Conservation (phyloP, 2,329 filamentous ascomycete species). For the Camillea tinctor region DNA sequence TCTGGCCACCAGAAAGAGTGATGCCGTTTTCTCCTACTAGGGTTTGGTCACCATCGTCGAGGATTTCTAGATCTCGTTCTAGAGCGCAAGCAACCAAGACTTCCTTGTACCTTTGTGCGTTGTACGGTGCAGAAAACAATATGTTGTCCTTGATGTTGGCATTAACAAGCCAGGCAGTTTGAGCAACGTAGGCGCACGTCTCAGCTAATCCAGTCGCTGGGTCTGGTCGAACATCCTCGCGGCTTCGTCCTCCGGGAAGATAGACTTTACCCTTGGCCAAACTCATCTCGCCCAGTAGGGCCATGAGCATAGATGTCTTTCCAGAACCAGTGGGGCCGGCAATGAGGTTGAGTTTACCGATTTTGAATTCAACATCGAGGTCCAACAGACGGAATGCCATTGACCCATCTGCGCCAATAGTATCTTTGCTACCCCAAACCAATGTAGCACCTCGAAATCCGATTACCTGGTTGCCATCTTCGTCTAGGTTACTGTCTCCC, state of each 20-base stretch:
- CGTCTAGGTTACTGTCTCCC: conserved; percentile 64
- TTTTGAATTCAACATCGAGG: conserved; percentile 75
- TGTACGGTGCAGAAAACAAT: conserved; percentile 77
- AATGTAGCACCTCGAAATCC: conserved; percentile 84
- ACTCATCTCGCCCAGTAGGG: conserved; percentile 93
- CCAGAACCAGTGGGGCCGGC: conserved; percentile 91
- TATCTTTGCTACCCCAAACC: conserved; percentile 76
- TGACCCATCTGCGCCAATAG: conserved; percentile 61
- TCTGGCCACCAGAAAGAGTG: conserved; percentile 92
- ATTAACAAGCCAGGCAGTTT: conserved; percentile 96
- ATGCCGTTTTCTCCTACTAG: conserved; percentile 97
- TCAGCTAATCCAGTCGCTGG: conserved; percentile 85
- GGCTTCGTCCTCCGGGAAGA: conserved; percentile 79
- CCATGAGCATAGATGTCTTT: conserved; percentile 96
- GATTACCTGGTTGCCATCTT: conserved; percentile 70
- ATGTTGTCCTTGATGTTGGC: conserved; percentile 96
- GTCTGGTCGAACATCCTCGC: conserved; percentile 80
- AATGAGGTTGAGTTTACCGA: conserved; percentile 88
- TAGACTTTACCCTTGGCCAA: conserved; percentile 76
- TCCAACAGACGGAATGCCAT: conserved; percentile 82
- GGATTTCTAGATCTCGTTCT: conserved; percentile 85
- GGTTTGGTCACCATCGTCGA: conserved; percentile 90
- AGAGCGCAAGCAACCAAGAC: conserved; percentile 90
- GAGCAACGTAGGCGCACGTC: conserved; percentile 92
- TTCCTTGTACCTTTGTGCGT: conserved; percentile 79